Evolutionary conservation across 371 early-diverging fungal species (phyloP).

Genomic region (Mortierella sp.): DNA sequence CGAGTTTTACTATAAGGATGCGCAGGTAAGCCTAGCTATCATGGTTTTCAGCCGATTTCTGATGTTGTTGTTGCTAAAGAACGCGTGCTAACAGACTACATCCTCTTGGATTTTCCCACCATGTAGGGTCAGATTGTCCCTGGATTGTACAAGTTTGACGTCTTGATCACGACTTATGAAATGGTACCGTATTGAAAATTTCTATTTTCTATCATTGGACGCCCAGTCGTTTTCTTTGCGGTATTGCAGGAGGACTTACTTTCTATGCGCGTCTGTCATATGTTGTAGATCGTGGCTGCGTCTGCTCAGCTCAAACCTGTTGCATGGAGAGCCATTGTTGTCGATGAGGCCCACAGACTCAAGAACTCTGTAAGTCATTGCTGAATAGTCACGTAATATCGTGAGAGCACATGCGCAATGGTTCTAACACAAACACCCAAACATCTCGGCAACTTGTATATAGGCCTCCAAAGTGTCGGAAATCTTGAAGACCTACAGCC

Average conservation of each 20-base stretch:
- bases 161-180: constrained; percentile 89
- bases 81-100: background rate
- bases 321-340: constrained; percentile 86
- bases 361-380: constrained; percentile 80
- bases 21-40: constrained; percentile 27
- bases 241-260: background rate
- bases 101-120: background rate
- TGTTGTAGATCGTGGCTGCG: constrained; percentile 66
- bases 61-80: background rate
- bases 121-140: constrained; percentile 42
- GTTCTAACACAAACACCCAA: background rate
- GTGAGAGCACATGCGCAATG: background rate
- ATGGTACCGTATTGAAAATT: constrained; percentile 65
- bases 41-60: background rate
- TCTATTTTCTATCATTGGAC: background rate
- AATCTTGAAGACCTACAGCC: constrained; percentile 72
- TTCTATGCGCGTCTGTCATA: background rate
- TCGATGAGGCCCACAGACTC: constrained; percentile 98
- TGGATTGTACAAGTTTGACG: constrained; percentile 81
- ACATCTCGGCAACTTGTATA: background rate
- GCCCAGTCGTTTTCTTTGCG: background rate
- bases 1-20: constrained; percentile 79
- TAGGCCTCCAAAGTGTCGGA: constrained; percentile 77
- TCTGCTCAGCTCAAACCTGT: constrained; percentile 82
- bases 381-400: no score